Evolutionary conservation across 352 stramenopile genomes (phyloP).

Genomic region (Globisporangium abappressorium): DNA sequence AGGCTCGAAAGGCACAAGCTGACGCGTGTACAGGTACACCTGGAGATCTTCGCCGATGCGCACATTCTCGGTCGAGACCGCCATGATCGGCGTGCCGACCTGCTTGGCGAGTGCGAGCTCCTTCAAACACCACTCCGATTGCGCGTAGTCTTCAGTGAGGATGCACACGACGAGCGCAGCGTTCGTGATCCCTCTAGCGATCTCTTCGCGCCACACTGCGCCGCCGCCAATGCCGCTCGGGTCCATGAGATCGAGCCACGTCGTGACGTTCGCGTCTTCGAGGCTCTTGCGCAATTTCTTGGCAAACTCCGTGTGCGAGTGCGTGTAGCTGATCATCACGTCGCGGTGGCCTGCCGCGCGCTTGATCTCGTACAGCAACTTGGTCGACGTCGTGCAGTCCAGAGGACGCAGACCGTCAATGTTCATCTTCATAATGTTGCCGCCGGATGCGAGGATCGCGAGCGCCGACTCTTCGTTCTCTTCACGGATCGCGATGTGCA

Average conservation of each 20-base stretch:
- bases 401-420: conserved; percentile 58
- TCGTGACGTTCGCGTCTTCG: conserved; percentile 78
- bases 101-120: conserved; percentile 80
- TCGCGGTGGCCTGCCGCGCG: conserved; percentile 71
- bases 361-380: conserved; percentile 80
- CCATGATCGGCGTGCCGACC: conserved; percentile 71
- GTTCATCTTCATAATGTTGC: conserved; percentile 78
- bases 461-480: conserved; percentile 67
- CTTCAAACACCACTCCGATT: conserved; percentile 85
- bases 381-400: conserved; percentile 77
- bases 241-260: conserved; percentile 85
- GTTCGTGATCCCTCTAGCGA: conserved; percentile 74
- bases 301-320: conserved; percentile 79
- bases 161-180: conserved; percentile 74
- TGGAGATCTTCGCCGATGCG: conserved; percentile 71
- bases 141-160: conserved; percentile 73
- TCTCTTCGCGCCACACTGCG: conserved; percentile 79
- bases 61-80: conserved; percentile 66
- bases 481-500: conserved; percentile 68
- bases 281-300: conserved; percentile 70
- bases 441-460: conserved; percentile 62
- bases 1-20: conserved; percentile 77
- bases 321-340: conserved; percentile 89
- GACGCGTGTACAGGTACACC: conserved; percentile 82
- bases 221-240: conserved; percentile 81